A percentile compares a stretch with the other conserved stretches of the same genome.
Evolutionary conservation across 2,329 filamentous ascomycete genomes (phyloP).

Genomic region (Microdochium nivale): DNA sequence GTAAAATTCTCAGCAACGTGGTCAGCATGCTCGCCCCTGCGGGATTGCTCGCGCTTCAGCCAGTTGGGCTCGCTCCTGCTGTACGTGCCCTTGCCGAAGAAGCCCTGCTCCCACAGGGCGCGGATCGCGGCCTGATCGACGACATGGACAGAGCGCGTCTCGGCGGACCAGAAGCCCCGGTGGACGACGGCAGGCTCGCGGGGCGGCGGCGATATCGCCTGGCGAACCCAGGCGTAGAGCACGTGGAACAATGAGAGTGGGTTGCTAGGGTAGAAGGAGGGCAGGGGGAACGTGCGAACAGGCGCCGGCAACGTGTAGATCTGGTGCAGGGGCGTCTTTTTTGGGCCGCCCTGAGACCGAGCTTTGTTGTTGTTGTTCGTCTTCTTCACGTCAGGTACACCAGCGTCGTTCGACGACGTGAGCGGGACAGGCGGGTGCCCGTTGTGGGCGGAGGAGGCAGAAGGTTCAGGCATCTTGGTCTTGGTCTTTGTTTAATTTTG

Average conservation of each 20-base stretch:
- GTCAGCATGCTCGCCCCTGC: constrained; percentile 52
- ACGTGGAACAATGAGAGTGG: constrained; percentile 81
- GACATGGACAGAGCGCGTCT: constrained; percentile 77
- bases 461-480: background rate
- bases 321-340: constrained; percentile 44
- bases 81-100: constrained; percentile 89
- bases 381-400: background rate
- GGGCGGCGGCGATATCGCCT: constrained; percentile 58
- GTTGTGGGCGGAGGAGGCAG: constrained; percentile 32
- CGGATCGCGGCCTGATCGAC: constrained; percentile 67
- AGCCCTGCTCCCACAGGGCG: constrained; percentile 91
- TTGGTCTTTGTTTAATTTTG: background rate
- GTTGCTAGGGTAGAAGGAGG: constrained; percentile 84
- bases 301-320: constrained; percentile 79
- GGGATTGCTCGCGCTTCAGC: constrained; percentile 73
- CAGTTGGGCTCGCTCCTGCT: constrained; percentile 94
- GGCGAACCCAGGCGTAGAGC: constrained; percentile 66
- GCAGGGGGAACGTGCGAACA: constrained; percentile 73
- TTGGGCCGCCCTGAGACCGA: background rate
- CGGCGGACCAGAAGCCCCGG: constrained; percentile 69
- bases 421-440: constrained; percentile 79
- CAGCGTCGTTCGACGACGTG: constrained; percentile 66
- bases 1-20: constrained; percentile 80
- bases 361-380: background rate
- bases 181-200: constrained; percentile 58